Conservation (phyloP, 177 flowering plant species). For the Vitis hybrid region DNA sequence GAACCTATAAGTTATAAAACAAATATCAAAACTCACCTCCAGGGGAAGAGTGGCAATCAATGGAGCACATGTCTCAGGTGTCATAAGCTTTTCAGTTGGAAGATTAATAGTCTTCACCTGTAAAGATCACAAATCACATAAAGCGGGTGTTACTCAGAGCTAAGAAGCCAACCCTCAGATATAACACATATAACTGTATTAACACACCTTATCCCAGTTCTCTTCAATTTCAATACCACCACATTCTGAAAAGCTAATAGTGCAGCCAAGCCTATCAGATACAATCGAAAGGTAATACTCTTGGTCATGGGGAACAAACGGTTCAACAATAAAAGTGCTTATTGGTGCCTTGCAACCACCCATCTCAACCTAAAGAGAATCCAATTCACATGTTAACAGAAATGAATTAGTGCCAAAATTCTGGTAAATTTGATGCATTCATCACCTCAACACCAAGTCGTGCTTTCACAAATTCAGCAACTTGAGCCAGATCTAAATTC, state of each 20-base stretch:
- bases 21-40: conserved; percentile 49
- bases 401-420: not conserved
- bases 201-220: conserved; percentile 92
- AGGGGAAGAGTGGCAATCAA: conserved; percentile 88
- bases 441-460: conserved; percentile 51
- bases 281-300: conserved; percentile 64
- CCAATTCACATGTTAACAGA: not conserved
- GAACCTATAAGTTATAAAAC: not conserved
- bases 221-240: conserved; percentile 98
- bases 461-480: conserved; percentile 52
- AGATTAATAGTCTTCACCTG: conserved; percentile 83
- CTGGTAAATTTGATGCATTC: not conserved
- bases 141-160: not conserved
- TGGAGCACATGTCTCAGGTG: conserved; percentile 74
- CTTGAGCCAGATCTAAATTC: conserved; percentile 57
- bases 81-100: conserved; percentile 68
- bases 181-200: not conserved
- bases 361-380: conserved; percentile 51
- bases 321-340: conserved; percentile 61
- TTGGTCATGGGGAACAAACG: conserved; percentile 54
- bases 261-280: conserved; percentile 89
- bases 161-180: not conserved
- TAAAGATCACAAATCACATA: conserved; percentile 2
- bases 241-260: conserved; percentile 91
- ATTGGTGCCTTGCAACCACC: conserved; percentile 65